Percentiles rank a stretch among this genome's conserved stretches.
phyloP scores from a whole-genome alignment of 1,284 basidiomycete species.

The Ustilago shanxiensis region DNA sequence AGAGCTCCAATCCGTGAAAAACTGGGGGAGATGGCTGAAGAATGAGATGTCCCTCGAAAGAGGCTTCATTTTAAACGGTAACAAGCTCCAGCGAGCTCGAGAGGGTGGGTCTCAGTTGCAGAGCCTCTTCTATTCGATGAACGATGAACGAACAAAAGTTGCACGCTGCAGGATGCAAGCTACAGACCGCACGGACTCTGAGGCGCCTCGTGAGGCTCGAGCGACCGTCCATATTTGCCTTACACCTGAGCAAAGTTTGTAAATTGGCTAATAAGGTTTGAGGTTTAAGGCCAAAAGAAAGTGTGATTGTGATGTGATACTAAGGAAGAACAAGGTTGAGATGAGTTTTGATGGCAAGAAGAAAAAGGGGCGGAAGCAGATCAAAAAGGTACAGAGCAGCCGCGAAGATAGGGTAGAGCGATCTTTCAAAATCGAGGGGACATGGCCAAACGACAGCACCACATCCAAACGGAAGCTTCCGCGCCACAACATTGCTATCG shows the following conservation, averaged over 20 bases:
- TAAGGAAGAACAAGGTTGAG: neutral
- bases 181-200: conserved; percentile 1
- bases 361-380: neutral
- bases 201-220: conserved; percentile 23
- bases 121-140: conserved; percentile 10
- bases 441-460: neutral
- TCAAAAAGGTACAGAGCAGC: neutral
- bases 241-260: neutral
- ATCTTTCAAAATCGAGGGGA: neutral
- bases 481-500: neutral
- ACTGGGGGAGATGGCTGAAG: conserved; percentile 5
- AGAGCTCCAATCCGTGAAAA: conserved; percentile 28
- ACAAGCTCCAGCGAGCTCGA: conserved; percentile 9
- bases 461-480: neutral
- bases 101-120: conserved; percentile 17
- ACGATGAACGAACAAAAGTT: conserved; percentile 10
- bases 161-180: conserved; percentile 1
- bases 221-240: conserved; percentile 9
- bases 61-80: conserved; percentile 36
- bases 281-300: neutral
- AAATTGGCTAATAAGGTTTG: conserved; percentile 21
- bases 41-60: conserved; percentile 12
- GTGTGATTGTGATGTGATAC: conserved; percentile 1
- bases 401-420: neutral
- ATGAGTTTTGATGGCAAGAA: neutral